These are phyloP conservation scores for Syzygium oleosum DNA, from an alignment of 345 rosid species.

Conservation along the genomic window DNA sequence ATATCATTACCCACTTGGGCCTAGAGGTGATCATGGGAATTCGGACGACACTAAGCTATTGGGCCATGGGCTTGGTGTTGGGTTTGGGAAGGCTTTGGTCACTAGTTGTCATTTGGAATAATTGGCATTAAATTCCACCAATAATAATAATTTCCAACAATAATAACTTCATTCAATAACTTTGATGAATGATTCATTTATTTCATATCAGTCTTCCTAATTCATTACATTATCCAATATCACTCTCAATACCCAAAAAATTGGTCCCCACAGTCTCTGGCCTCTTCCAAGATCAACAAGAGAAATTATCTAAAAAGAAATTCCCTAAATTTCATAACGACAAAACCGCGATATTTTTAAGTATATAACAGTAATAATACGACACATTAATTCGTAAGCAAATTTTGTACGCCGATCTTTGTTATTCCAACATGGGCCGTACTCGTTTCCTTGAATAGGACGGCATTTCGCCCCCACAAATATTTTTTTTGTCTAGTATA, in stretches of 20 bases:
- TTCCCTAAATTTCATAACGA: not conserved
- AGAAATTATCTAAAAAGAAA: not conserved
- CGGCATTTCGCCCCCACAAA: not conserved
- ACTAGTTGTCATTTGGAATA: not conserved
- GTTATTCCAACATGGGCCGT: not conserved
- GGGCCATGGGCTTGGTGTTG: not conserved
- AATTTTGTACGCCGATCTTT: not conserved
- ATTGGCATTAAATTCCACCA: not conserved
- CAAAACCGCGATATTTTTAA: not conserved
- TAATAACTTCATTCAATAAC: not conserved
- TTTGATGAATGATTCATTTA: not conserved
- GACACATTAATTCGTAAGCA: not conserved
- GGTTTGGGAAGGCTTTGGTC: too few relatives aligned
- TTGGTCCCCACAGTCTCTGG: not conserved
- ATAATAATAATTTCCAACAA: not conserved
- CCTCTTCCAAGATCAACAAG: not conserved
- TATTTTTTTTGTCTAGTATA: not conserved
- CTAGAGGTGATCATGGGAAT: not conserved
- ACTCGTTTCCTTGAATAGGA: not conserved
- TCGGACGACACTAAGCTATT: not conserved
- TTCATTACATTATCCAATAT: not conserved
- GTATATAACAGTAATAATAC: not conserved
- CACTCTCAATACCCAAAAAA: not conserved
- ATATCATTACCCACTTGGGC: not conserved
- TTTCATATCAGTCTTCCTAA: not conserved